Conservation (phyloP, 2,329 filamentous ascomycete species). For the Colletotrichum eleusines region DNA sequence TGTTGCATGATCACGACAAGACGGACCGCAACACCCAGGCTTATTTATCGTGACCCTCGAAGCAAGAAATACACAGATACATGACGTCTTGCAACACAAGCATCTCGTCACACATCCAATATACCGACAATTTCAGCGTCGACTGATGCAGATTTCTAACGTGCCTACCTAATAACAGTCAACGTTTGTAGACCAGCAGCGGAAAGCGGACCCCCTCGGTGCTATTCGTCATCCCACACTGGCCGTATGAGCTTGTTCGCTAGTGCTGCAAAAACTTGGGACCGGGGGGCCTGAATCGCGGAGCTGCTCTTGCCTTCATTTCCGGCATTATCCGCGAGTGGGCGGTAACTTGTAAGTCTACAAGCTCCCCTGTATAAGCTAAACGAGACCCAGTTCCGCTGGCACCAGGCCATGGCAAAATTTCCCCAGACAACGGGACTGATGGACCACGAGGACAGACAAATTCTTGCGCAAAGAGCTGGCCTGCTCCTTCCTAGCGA, state of each 20-base stretch:
- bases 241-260: neutral
- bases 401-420: neutral
- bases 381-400: slow-evolving; percentile 4
- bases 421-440: neutral
- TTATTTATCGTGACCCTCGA: neutral
- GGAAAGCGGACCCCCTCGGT: neutral
- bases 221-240: too few relatives aligned
- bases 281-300: slow-evolving; percentile 12
- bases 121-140: neutral
- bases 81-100: neutral
- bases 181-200: neutral
- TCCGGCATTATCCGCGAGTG: slow-evolving; percentile 26
- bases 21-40: neutral
- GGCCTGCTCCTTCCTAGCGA: neutral
- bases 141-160: neutral
- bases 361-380: neutral
- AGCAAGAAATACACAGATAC: neutral
- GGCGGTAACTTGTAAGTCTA: neutral
- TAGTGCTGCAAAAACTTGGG: neutral
- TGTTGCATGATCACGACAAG: neutral
- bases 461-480: neutral
- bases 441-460: neutral
- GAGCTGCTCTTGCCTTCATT: neutral
- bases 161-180: neutral
- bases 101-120: neutral